A percentile compares a stretch with the other conserved stretches of the same genome.
These are phyloP conservation scores for Agaricus subrufescens DNA, from an alignment of 768 basidiomycete species.

Conservation along the genomic window DNA sequence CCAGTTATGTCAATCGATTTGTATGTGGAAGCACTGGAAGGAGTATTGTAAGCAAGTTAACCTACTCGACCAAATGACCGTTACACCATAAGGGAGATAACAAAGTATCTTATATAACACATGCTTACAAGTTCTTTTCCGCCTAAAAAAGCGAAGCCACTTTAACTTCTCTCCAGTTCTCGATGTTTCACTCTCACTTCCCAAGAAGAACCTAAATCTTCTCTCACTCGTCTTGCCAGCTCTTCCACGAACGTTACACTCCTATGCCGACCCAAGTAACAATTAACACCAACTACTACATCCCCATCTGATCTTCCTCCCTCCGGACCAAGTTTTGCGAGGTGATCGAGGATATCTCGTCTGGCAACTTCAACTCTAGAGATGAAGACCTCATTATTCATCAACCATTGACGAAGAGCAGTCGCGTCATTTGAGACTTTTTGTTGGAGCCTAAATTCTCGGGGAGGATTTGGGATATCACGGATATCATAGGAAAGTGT, in stretches of 20 bases:
- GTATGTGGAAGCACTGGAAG: too few relatives aligned
- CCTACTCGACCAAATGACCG: too few relatives aligned
- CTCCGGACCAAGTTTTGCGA: background rate
- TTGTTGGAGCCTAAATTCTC: background rate
- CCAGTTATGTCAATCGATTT: too few relatives aligned
- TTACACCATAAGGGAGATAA: too few relatives aligned
- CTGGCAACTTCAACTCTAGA: background rate
- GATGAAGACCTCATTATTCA: background rate
- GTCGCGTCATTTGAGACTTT: background rate
- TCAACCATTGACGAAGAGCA: slow-evolving; percentile 1
- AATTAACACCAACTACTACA: background rate
- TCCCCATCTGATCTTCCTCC: background rate
- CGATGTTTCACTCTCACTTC: slow-evolving; percentile 1
- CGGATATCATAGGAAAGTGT: slow-evolving; percentile 2
- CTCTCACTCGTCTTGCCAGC: background rate
- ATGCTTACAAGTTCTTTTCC: too few relatives aligned
- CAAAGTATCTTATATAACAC: too few relatives aligned
- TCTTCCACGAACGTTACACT: slow-evolving; percentile 3
- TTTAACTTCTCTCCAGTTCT: background rate
- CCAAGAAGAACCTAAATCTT: background rate
- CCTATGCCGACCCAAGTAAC: background rate
- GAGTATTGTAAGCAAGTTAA: too few relatives aligned
- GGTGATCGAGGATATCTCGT: background rate
- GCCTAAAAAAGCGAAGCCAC: too few relatives aligned
- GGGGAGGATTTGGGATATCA: slow-evolving; percentile 6